Conservation (phyloP, 2,329 filamentous ascomycete genomes). For the Fusarium buxicola region DNA sequence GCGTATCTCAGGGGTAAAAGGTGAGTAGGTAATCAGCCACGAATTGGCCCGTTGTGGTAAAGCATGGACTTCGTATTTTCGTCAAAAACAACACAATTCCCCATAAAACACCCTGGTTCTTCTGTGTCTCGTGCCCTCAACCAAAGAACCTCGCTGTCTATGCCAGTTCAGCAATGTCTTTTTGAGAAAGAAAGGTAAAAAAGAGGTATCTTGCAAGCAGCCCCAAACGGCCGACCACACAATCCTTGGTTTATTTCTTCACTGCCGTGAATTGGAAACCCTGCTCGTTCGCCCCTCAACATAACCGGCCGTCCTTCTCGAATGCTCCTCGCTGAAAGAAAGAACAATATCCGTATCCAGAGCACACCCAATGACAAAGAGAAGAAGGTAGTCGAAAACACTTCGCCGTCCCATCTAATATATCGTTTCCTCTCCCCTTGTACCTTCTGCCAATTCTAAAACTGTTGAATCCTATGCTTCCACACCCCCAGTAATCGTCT, state of each 20-base stretch:
- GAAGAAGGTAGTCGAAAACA: constrained; percentile 8
- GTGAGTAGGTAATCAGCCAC: not conserved
- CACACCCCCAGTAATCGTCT: not conserved
- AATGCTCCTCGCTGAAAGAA: constrained; percentile 39
- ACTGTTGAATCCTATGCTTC: not conserved
- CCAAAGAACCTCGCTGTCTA: constrained; percentile 25
- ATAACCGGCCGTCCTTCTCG: constrained; percentile 21
- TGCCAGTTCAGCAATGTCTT: constrained; percentile 19
- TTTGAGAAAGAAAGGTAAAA: constrained; percentile 20
- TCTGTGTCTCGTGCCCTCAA: constrained; percentile 12
- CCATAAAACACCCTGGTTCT: constrained; percentile 14
- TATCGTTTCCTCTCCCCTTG: constrained; percentile 6
- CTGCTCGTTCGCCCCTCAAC: constrained; percentile 18
- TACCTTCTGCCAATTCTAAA: not conserved
- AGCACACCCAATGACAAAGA: constrained; percentile 17
- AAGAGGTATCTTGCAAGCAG: constrained; percentile 38
- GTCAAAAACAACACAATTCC: not conserved
- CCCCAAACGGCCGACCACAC: constrained; percentile 25
- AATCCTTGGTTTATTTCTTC: constrained; percentile 14
- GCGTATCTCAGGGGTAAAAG: not conserved
- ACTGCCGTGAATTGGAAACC: constrained; percentile 27
- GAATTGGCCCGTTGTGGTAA: not conserved
- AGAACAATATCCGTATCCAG: constrained; percentile 25
- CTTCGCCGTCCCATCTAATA: constrained; percentile 9
- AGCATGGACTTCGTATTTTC: not conserved